A percentile compares a stretch with the other conserved stretches of the same genome.
These are phyloP conservation scores for Coemansia sp. DNA, from an alignment of 371 early-diverging fungal genomes.

Conservation along the genomic window DNA sequence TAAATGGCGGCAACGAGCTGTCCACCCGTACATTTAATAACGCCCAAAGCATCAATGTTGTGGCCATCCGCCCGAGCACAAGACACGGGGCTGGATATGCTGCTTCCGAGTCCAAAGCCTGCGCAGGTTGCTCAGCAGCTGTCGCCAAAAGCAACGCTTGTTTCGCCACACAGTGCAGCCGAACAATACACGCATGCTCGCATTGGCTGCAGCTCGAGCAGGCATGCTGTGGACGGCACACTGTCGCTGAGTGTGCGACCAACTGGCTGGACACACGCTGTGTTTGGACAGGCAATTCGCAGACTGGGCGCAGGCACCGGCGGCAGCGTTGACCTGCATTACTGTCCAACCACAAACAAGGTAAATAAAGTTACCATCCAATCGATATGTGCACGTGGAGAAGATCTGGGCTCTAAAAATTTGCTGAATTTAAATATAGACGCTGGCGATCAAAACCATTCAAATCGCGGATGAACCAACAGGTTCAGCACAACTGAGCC, in stretches of 20 bases:
- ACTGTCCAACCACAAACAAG: constrained; percentile 8
- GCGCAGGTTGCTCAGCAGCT: background rate
- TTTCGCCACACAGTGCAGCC: constrained; percentile 5
- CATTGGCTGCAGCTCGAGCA: background rate
- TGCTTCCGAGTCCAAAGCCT: background rate
- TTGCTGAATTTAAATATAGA: constrained; percentile 14
- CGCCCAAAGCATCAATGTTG: background rate
- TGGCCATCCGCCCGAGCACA: background rate
- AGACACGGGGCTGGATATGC: background rate
- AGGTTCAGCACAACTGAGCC: constrained; percentile 8
- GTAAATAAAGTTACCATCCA: constrained; percentile 15
- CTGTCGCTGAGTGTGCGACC: constrained; percentile 36
- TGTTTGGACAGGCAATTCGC: constrained; percentile 27
- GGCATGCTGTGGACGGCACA: constrained; percentile 41
- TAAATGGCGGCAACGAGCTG: constrained; percentile 1
- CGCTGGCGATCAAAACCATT: constrained; percentile 41
- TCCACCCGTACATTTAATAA: background rate
- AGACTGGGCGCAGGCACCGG: constrained; percentile 47
- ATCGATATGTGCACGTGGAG: background rate
- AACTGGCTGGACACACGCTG: constrained; percentile 27
- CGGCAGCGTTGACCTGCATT: constrained; percentile 36
- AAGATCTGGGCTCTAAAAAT: background rate
- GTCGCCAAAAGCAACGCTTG: constrained; percentile 7
- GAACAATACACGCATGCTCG: background rate
- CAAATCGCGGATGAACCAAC: background rate